Conservation (phyloP, 2,329 filamentous ascomycete genomes). For the Paraphoma sp. region DNA sequence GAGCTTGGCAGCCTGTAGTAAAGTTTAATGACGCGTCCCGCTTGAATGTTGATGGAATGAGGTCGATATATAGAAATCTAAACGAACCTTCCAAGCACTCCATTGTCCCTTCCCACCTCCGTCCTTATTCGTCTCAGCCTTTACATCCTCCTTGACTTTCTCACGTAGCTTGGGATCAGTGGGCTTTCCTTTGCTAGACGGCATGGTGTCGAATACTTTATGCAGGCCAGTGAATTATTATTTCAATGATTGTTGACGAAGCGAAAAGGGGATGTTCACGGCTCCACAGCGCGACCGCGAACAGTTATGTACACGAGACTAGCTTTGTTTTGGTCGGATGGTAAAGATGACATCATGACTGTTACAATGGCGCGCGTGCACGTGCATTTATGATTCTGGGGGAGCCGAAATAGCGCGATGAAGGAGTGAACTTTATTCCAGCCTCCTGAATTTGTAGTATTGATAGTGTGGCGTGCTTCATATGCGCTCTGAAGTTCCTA, state of each 20-base stretch:
- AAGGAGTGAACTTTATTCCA: slow-evolving; percentile 4
- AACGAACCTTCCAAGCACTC: slow-evolving; percentile 55
- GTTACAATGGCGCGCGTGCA: slow-evolving; percentile 11
- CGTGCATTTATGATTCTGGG: not conserved
- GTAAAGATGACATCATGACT: slow-evolving; percentile 29
- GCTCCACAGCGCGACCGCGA: slow-evolving; percentile 1
- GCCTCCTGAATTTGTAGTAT: not conserved
- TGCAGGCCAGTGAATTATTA: not conserved
- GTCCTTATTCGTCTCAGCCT: slow-evolving; percentile 54
- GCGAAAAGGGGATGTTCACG: not conserved
- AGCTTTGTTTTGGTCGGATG: slow-evolving; percentile 21
- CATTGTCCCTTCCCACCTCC: slow-evolving; percentile 55
- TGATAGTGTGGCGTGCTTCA: too few species aligned
- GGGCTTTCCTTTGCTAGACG: slow-evolving; percentile 54
- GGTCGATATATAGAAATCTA: not conserved
- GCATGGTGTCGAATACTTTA: slow-evolving; percentile 33
- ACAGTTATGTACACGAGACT: slow-evolving; percentile 15
- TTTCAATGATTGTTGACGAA: not conserved
- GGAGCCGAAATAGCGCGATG: not conserved
- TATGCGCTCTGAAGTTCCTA: too few species aligned
- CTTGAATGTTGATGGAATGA: not conserved
- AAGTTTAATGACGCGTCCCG: not conserved
- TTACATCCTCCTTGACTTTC: slow-evolving; percentile 55
- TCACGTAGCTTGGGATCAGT: slow-evolving; percentile 54
- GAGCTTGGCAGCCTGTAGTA: slow-evolving; percentile 48